phyloP scores from a whole-genome alignment of 208 protist species.

The Trichomonas tenax region DNA sequence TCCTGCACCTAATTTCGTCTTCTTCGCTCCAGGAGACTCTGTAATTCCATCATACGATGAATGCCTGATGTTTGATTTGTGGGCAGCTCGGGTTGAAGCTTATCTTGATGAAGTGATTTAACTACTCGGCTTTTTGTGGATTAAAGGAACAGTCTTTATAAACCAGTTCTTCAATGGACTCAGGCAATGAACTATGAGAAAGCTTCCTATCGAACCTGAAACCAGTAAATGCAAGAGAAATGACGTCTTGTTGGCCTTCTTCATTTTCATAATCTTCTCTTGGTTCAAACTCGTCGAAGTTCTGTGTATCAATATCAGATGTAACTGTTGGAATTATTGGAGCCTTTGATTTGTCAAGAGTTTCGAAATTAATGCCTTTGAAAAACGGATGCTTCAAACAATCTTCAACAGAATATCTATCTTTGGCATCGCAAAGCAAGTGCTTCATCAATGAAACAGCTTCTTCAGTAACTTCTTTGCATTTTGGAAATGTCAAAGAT shows the following conservation, averaged over 20 bases:
- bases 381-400: not conserved
- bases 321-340: not conserved
- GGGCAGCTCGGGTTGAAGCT: not conserved
- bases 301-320: not conserved
- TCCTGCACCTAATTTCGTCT: not conserved
- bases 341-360: not conserved
- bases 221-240: not conserved
- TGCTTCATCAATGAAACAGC: not conserved
- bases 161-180: not conserved
- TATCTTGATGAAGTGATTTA: not conserved
- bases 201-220: not conserved
- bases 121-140: not conserved
- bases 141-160: too few relatives aligned
- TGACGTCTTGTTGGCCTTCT: not conserved
- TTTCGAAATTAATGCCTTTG: not conserved
- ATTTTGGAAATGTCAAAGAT: not conserved
- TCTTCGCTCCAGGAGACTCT: not conserved
- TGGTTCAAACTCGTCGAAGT: not conserved
- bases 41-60: not conserved
- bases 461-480: not conserved
- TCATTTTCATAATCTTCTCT: not conserved
- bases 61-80: not conserved
- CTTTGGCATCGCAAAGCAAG: not conserved
- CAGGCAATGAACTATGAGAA: not conserved
- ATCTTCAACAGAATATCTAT: not conserved